phyloP scores from a whole-genome alignment of 495 filamentous ascomycete species.

The Aspergillus olivimuriae region DNA sequence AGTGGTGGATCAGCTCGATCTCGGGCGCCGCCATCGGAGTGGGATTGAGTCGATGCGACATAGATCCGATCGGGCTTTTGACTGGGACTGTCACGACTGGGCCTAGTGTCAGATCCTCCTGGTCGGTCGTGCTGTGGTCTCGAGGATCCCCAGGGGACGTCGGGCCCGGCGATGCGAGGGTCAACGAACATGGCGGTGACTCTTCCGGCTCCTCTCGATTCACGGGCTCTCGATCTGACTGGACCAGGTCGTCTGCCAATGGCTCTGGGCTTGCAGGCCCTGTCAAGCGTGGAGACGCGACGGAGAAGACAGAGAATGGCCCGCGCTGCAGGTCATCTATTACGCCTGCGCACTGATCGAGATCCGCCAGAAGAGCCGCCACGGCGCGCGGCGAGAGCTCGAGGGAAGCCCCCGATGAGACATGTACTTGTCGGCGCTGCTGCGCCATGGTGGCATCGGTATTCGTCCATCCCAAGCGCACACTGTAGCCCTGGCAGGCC shows the following conservation, averaged over 20 bases:
- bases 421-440: background rate
- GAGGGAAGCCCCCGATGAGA: background rate
- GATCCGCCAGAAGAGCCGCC: background rate
- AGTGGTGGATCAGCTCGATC: constrained; percentile 21
- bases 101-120: too few species aligned
- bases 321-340: background rate
- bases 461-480: constrained; percentile 20
- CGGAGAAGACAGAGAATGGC: background rate
- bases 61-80: too few species aligned
- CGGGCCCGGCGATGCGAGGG: too few species aligned
- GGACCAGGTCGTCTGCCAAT: too few species aligned
- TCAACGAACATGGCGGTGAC: too few species aligned
- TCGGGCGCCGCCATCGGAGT: constrained; percentile 5
- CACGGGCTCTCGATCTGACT: too few species aligned
- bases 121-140: too few species aligned
- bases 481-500: constrained; percentile 36
- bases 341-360: background rate
- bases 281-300: background rate
- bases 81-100: too few species aligned
- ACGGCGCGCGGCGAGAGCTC: background rate
- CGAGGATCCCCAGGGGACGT: too few species aligned
- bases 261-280: too few species aligned
- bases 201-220: too few species aligned
- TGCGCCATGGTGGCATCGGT: background rate
- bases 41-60: background rate